Evolutionary conservation across 2,329 filamentous ascomycete species (phyloP).

Genomic region (Bimuria novae-zelandiae): DNA sequence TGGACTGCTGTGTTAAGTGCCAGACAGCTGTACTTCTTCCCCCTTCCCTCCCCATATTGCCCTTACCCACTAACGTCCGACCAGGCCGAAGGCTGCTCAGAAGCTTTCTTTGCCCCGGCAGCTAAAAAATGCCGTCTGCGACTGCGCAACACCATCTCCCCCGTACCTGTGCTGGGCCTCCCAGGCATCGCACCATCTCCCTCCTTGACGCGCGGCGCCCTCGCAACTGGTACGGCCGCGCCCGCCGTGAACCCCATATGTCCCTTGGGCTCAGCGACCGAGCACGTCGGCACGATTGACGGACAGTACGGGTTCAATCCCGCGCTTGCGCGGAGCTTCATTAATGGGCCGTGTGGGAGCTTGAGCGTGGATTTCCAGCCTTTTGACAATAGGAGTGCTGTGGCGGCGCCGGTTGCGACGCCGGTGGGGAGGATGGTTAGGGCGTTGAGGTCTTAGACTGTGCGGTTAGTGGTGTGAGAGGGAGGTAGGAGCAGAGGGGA

Average conservation of each 20-base stretch:
- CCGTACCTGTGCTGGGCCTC: slow-evolving; percentile 2
- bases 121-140: slow-evolving; percentile 27
- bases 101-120: slow-evolving; percentile 28
- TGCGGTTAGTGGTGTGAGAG: no score
- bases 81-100: slow-evolving; percentile 27
- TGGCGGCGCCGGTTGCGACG: no score
- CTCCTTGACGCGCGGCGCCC: no score
- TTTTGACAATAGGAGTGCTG: no score
- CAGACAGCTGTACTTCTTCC: slow-evolving; percentile 26
- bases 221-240: slow-evolving; percentile 7
- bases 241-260: slow-evolving; percentile 10
- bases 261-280: slow-evolving; percentile 16
- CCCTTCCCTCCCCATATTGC: not conserved
- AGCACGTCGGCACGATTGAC: slow-evolving; percentile 26
- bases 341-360: slow-evolving; percentile 31
- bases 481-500: no score
- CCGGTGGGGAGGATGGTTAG: no score
- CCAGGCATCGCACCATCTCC: no score
- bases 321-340: slow-evolving; percentile 21
- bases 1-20: slow-evolving; percentile 33
- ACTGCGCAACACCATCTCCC: slow-evolving; percentile 19
- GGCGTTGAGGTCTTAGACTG: no score
- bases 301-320: slow-evolving; percentile 21
- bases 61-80: not conserved
- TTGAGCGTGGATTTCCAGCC: slow-evolving; percentile 23